These are phyloP conservation scores for Colletotrichum sp. DNA, from an alignment of 2,329 filamentous ascomycete genomes.

Conservation along the genomic window DNA sequence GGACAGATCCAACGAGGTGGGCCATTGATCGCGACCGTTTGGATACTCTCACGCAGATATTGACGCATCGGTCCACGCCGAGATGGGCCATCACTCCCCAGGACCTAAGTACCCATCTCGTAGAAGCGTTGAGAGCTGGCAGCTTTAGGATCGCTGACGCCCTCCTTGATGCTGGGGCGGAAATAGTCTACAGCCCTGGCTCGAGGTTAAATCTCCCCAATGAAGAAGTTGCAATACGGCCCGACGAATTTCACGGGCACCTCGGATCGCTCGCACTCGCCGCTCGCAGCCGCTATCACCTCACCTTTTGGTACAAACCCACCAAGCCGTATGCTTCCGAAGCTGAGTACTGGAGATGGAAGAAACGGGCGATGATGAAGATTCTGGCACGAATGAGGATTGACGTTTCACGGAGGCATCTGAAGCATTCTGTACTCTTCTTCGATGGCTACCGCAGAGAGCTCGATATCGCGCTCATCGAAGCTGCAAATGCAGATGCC, in stretches of 20 bases:
- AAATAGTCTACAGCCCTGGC: not conserved
- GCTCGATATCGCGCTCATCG: not conserved
- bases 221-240: too few relatives aligned
- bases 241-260: not conserved
- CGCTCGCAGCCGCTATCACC: not conserved
- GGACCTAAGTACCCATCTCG: not conserved
- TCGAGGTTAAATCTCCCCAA: rapidly evolving
- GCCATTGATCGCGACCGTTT: not conserved
- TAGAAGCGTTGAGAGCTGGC: not conserved
- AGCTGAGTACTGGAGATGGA: not conserved
- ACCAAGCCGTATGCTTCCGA: not conserved
- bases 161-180: not conserved
- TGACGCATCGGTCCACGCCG: not conserved
- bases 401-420: not conserved
- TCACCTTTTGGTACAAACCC: not conserved
- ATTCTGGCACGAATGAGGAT: not conserved
- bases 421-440: not conserved
- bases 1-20: not conserved
- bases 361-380: not conserved
- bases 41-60: not conserved
- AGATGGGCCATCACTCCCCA: not conserved
- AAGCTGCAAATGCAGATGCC: not conserved
- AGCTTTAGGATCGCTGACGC: not conserved
- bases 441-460: not conserved
- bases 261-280: not conserved